Evolutionary conservation across 2,329 filamentous ascomycete genomes (phyloP).

Genomic region (Cercospora sp.): DNA sequence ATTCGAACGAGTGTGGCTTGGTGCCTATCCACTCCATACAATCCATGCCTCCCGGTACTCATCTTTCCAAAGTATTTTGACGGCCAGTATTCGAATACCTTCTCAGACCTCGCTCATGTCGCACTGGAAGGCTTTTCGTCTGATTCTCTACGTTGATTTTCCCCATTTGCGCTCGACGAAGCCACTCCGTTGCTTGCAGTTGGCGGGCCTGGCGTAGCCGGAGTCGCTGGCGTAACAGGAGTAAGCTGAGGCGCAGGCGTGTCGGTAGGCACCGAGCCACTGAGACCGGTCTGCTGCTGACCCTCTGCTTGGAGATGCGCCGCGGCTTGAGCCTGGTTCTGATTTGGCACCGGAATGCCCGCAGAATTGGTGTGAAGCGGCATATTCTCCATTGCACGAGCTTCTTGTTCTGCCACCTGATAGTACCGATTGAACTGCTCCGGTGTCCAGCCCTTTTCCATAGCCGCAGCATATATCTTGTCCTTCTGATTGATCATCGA

Average conservation of each 20-base stretch:
- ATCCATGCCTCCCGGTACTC: not conserved
- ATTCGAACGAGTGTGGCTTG: not conserved
- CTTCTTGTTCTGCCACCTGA: constrained; percentile 7
- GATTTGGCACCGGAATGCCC: not conserved
- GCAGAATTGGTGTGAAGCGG: constrained; percentile 3
- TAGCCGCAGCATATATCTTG: constrained; percentile 38
- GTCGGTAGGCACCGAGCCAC: not conserved
- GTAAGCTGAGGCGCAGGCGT: not conserved
- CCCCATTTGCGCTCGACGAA: not conserved
- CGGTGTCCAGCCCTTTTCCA: constrained; percentile 23
- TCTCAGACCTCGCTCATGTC: not conserved
- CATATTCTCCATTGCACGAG: constrained; percentile 3
- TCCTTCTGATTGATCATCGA: constrained; percentile 42
- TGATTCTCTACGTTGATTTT: not conserved
- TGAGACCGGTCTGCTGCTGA: not conserved
- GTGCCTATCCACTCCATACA: not conserved
- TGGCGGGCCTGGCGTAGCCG: not conserved
- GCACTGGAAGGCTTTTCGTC: not conserved
- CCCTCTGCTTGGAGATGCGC: not conserved
- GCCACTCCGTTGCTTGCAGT: not conserved
- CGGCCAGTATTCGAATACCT: not conserved
- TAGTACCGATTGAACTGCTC: constrained; percentile 23
- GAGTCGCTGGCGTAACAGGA: not conserved
- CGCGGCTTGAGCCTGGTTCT: not conserved
- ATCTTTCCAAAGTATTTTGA: not conserved